Percentiles rank a stretch among this genome's conserved stretches.
Evolutionary conservation across 768 basidiomycete species (phyloP).

Genomic region (Tricholoma sp.): DNA sequence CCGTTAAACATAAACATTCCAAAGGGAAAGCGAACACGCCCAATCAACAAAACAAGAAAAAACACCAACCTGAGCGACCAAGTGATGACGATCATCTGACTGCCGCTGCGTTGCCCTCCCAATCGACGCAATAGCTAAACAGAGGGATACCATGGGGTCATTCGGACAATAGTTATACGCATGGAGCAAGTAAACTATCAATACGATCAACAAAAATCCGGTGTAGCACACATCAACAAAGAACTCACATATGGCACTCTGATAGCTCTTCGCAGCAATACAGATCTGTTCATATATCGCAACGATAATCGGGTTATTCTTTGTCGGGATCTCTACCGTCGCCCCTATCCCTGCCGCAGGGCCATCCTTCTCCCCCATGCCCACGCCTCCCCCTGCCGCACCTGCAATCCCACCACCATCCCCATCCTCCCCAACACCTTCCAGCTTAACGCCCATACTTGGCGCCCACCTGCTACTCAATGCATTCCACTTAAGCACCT

Average conservation of each 20-base stretch:
- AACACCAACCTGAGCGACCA: conserved; percentile 57
- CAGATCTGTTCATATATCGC: conserved; percentile 80
- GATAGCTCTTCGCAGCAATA: conserved; percentile 80
- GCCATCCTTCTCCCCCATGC: conserved; percentile 6
- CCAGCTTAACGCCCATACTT: conserved; percentile 33
- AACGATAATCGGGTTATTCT: conserved; percentile 65
- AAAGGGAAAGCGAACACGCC: too few species aligned
- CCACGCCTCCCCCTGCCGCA: not conserved
- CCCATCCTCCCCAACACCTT: conserved; percentile 31
- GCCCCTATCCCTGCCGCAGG: conserved; percentile 5
- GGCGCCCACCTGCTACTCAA: conserved; percentile 53
- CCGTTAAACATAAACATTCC: not conserved
- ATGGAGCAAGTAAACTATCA: conserved; percentile 81
- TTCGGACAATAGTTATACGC: conserved; percentile 81
- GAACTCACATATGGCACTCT: conserved; percentile 82
- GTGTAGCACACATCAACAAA: not conserved
- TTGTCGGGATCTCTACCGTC: conserved; percentile 49
- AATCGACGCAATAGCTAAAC: conserved; percentile 77
- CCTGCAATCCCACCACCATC: conserved; percentile 17
- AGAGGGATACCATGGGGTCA: conserved; percentile 83
- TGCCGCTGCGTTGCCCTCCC: conserved; percentile 92
- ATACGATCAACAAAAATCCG: not conserved
- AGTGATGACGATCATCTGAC: conserved; percentile 88
- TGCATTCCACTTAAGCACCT: conserved; percentile 57
- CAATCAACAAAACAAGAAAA: too few species aligned